A percentile compares a stretch with the other conserved stretches of the same genome.
phyloP scores from a whole-genome alignment of 495 filamentous ascomycete genomes.

The Mytilinidion resinicola region DNA sequence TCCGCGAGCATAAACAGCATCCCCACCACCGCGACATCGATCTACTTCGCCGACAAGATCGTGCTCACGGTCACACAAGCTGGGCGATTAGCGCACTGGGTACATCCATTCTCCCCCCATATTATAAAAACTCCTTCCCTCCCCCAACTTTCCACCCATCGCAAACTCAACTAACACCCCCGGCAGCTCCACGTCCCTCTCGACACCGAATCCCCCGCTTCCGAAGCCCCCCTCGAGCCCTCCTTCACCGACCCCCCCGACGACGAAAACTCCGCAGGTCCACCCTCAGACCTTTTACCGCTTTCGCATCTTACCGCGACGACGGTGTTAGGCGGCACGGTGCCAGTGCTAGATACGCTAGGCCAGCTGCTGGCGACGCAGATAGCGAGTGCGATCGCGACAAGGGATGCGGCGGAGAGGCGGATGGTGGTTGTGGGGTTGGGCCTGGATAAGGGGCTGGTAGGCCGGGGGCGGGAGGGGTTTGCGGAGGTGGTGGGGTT shows the following conservation, averaged over 20 bases:
- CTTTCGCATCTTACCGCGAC: constrained; percentile 76
- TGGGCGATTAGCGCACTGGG: constrained; percentile 88
- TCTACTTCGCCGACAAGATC: constrained; percentile 86
- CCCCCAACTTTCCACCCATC: background rate
- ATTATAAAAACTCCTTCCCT: too few relatives aligned
- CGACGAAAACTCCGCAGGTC: constrained; percentile 37
- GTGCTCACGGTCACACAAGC: constrained; percentile 81
- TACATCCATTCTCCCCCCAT: constrained; percentile 47
- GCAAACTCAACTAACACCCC: constrained; percentile 19
- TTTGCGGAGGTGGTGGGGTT: constrained; percentile 83
- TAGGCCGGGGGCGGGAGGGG: constrained; percentile 51
- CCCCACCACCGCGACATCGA: constrained; percentile 61
- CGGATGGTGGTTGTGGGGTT: constrained; percentile 76
- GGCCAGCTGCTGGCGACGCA: constrained; percentile 86
- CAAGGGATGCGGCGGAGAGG: constrained; percentile 66
- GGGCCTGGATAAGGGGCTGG: constrained; percentile 54
- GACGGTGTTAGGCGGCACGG: constrained; percentile 77
- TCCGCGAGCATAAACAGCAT: constrained; percentile 58
- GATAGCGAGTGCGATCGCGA: constrained; percentile 70
- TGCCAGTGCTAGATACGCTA: constrained; percentile 68
- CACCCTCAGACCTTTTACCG: constrained; percentile 57
- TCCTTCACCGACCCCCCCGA: constrained; percentile 44
- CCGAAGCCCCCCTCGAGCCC: constrained; percentile 47
- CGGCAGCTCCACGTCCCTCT: constrained; percentile 81
- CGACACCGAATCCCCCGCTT: constrained; percentile 46